These are phyloP conservation scores for Triangularia setosa DNA, from an alignment of 2,329 filamentous ascomycete species.

Conservation along the genomic window DNA sequence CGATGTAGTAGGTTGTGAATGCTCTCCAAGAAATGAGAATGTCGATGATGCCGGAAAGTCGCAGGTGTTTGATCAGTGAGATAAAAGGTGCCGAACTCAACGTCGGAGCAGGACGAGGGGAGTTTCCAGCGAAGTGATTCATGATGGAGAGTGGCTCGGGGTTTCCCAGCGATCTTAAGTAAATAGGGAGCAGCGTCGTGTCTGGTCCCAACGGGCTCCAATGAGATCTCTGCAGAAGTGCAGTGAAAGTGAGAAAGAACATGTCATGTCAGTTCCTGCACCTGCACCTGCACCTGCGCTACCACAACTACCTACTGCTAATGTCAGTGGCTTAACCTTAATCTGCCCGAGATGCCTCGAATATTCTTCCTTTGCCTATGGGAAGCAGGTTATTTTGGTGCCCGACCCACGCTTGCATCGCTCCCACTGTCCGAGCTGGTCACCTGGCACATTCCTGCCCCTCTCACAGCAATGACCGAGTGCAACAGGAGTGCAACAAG, in stretches of 20 bases:
- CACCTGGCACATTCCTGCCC: neutral
- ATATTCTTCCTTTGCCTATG: neutral
- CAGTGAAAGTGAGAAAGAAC: neutral
- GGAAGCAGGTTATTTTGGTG: constrained; percentile 3
- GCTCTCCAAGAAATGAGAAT: neutral
- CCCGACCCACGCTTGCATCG: constrained; percentile 12
- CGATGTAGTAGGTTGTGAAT: neutral
- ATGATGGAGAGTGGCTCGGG: neutral
- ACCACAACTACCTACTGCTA: neutral
- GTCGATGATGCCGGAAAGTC: neutral
- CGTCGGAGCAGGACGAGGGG: neutral
- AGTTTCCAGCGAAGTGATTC: neutral
- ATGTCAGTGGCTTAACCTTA: constrained; percentile 5
- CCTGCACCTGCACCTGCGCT: neutral
- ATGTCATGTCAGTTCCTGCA: neutral
- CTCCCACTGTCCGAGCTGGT: neutral
- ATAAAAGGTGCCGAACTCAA: neutral
- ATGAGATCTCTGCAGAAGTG: neutral
- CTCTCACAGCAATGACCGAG: neutral
- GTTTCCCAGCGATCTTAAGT: neutral
- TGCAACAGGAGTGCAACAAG: neutral
- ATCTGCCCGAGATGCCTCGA: neutral
- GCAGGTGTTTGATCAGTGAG: neutral
- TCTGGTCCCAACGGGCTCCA: neutral
- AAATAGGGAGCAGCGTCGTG: neutral